Evolutionary conservation across 2,329 filamentous ascomycete species (phyloP).

Genomic region (Trichoderma brevicompactum): DNA sequence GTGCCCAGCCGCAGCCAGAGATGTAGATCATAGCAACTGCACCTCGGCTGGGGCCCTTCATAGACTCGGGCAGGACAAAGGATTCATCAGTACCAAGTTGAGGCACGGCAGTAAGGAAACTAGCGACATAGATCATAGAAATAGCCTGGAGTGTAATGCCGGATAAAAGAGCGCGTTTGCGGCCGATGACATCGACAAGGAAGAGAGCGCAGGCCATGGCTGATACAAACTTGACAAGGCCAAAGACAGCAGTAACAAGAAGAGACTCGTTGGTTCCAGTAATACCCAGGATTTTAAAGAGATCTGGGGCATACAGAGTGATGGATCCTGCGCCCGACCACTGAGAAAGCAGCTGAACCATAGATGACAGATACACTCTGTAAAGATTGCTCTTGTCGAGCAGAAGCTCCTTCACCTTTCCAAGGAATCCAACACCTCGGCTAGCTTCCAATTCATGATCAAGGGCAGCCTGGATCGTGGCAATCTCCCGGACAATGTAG

Average conservation of each 20-base stretch:
- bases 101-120: constrained; percentile 66
- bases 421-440: constrained; percentile 65
- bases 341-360: constrained; percentile 73
- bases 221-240: constrained; percentile 71
- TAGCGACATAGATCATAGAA: constrained; percentile 65
- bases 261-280: constrained; percentile 70
- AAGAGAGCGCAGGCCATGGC: constrained; percentile 74
- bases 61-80: constrained; percentile 51
- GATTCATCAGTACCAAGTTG: constrained; percentile 54
- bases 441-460: constrained; percentile 74
- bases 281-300: constrained; percentile 74
- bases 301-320: constrained; percentile 75
- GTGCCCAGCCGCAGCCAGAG: constrained; percentile 69
- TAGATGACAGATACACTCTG: constrained; percentile 68
- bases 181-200: constrained; percentile 77
- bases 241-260: constrained; percentile 75
- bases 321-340: constrained; percentile 76
- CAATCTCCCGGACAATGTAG: constrained; percentile 65
- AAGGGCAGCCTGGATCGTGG: constrained; percentile 66
- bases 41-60: constrained; percentile 64
- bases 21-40: constrained; percentile 77
- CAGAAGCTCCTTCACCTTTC: constrained; percentile 71
- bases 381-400: constrained; percentile 71
- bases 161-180: constrained; percentile 67
- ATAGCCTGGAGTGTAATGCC: constrained; percentile 65